These are phyloP conservation scores for Calonectria multiphialidica DNA, from an alignment of 2,329 filamentous ascomycete genomes.

Conservation along the genomic window DNA sequence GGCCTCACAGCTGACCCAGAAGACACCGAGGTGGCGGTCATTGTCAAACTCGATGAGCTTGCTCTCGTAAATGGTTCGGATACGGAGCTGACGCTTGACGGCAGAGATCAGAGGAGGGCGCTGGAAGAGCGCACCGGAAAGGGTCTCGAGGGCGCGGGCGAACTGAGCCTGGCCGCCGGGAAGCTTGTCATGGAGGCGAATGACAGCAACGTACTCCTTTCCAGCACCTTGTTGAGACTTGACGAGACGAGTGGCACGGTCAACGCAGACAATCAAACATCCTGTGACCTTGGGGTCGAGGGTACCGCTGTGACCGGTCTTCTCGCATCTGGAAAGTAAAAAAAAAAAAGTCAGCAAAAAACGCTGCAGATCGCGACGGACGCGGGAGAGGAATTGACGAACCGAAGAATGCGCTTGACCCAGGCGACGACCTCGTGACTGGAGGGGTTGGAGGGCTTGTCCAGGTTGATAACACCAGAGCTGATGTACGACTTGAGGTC, in stretches of 20 bases:
- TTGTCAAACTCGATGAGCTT: constrained; percentile 99
- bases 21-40: constrained; percentile 95
- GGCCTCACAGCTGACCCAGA: constrained; percentile 98
- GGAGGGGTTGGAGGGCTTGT: constrained; percentile 90
- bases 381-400: constrained; percentile 46
- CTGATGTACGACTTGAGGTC: constrained; percentile 98
- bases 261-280: constrained; percentile 94
- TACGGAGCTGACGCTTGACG: constrained; percentile 98
- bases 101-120: constrained; percentile 97
- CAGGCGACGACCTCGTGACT: constrained; percentile 99
- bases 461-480: constrained; percentile 96
- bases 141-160: constrained; percentile 90
- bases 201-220: constrained; percentile 98
- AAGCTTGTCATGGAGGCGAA: constrained; percentile 94
- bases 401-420: constrained; percentile 98
- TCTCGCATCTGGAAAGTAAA: constrained; percentile 67
- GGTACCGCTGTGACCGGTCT: constrained; percentile 98
- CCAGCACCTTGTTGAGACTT: constrained; percentile 99
- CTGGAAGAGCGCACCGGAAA: constrained; percentile 93
- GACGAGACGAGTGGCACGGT: constrained; percentile 95
- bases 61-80: constrained; percentile 97
- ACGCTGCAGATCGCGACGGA: constrained; percentile 11
- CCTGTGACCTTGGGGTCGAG: constrained; percentile 98
- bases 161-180: constrained; percentile 95
- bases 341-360: constrained; percentile 27